Base-by-base conservation (phyloP, 164 flowering plant species). In the Berberis thunbergii region DNA sequence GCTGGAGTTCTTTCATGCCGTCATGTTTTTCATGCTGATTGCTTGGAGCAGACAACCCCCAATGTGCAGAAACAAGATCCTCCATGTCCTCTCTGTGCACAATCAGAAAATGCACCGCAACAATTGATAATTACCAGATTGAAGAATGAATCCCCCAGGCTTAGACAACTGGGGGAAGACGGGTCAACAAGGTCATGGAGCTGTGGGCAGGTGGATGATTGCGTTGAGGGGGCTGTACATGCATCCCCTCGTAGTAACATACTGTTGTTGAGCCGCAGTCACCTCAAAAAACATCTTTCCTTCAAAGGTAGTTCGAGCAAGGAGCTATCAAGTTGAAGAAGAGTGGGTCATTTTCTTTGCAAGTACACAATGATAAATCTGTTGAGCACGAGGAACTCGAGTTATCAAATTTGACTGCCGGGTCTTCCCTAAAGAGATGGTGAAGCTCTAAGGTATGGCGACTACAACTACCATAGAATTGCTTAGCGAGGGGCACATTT, bases 1-100 rank as follows among this genome's bases (percentile, higher is more conserved):
- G 68, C 92, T n/a, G 84, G 96, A 42, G 88, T 92, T 59, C 98
- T 89, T 69, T 77, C 98, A 10, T 87, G 96, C 60, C 54, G 83
- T 48, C 98, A 92, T 69, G 88, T 87, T 38, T 92, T 82, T 64
- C 98, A 92, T 73, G 98, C 96, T 1, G 98, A 92, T 61, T 92
- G 98, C 75, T 75, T 92, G 77, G 98, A 92, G 55, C 92, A 86
- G 63, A 72, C 79, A 38, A 87, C 91, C 26, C 85, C 92, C 4
- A 92, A 84, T 76, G 58, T 78, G 2, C 80, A 73, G 3, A 86
- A 70, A 54, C 79, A 66, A 68, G 98, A 92, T 59, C 98, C 98
- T 49, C 88, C 88, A 41, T 92, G 98, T 66, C 98, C 96, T 38
- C 7, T 92, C 0, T 92, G 98, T 70, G 58, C 57, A 7, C 85